A percentile compares a stretch with the other conserved stretches of the same genome.
These are phyloP conservation scores for Crassisporium funariophilum DNA, from an alignment of 768 basidiomycete species.

Conservation along the genomic window DNA sequence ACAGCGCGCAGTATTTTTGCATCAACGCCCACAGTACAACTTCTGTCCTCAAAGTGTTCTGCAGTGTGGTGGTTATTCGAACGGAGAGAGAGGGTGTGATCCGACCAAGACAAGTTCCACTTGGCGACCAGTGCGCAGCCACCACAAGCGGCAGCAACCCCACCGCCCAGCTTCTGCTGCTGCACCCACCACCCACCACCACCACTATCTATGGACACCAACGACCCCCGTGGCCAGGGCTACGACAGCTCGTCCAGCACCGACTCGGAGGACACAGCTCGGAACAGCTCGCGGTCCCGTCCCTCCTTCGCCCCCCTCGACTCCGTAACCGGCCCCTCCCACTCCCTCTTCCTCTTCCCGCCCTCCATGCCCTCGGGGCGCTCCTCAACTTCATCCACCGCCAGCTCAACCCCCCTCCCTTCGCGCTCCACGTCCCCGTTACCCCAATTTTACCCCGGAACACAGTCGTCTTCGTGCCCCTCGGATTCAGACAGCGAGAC, in stretches of 20 bases:
- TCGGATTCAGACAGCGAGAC: slow-evolving; percentile 67
- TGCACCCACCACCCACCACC: slow-evolving; percentile 9
- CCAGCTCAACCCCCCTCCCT: slow-evolving; percentile 54
- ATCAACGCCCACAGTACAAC: too few species aligned
- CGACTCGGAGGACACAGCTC: slow-evolving; percentile 42
- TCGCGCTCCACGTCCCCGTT: slow-evolving; percentile 65
- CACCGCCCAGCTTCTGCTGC: too few species aligned
- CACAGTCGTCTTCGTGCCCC: slow-evolving; percentile 52
- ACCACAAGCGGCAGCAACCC: too few species aligned
- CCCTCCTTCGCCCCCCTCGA: slow-evolving; percentile 6
- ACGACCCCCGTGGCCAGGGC: slow-evolving; percentile 21
- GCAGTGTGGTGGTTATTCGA: too few species aligned
- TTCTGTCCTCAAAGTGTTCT: too few species aligned
- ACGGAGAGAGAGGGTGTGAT: slow-evolving; percentile 1
- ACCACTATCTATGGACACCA: slow-evolving; percentile 12
- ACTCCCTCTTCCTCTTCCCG: slow-evolving; percentile 36
- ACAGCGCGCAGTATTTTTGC: background rate
- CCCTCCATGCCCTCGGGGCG: slow-evolving; percentile 20
- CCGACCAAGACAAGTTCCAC: too few species aligned
- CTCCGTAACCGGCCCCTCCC: slow-evolving; percentile 32
- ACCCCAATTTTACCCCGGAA: slow-evolving; percentile 52
- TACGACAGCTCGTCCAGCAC: slow-evolving; percentile 49
- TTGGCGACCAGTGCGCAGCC: too few species aligned
- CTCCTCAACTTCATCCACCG: slow-evolving; percentile 41
- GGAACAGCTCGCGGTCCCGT: slow-evolving; percentile 15